phyloP scores from a whole-genome alignment of 768 basidiomycete genomes.

The Auriscalpium vulgare region DNA sequence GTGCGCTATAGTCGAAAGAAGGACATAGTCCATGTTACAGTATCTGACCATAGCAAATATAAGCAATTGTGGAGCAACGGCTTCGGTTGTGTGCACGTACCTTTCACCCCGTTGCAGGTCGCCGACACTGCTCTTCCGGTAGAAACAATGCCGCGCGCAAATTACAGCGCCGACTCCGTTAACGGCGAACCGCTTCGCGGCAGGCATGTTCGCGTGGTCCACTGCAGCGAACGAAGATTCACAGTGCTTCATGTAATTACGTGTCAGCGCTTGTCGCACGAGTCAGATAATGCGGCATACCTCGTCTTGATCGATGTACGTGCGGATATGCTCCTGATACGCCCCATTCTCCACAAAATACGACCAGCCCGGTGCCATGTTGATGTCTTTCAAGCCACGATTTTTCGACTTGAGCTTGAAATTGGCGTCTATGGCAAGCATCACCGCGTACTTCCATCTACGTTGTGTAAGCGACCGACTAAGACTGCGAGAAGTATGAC shows the following conservation, averaged over 20 bases:
- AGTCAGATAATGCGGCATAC: conserved; percentile 19
- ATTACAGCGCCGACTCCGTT: conserved; percentile 5
- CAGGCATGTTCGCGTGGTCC: not conserved
- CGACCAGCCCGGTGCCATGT: not conserved
- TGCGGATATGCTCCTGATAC: not conserved
- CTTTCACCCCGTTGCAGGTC: not conserved
- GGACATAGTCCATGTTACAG: conserved; percentile 18
- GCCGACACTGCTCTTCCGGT: not conserved
- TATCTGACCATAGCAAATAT: conserved; percentile 4
- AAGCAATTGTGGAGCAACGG: not conserved
- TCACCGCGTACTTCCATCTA: not conserved
- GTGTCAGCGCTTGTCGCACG: too few species aligned
- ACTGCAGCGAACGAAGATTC: not conserved
- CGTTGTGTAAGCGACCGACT: not conserved
- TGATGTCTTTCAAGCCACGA: not conserved
- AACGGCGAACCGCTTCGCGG: not conserved
- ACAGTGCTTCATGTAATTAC: not conserved
- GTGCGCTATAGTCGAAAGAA: not conserved
- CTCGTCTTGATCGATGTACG: not conserved
- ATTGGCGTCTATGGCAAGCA: conserved; percentile 9
- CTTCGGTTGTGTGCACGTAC: not conserved
- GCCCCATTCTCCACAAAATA: not conserved
- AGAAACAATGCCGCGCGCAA: not conserved
- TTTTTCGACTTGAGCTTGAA: not conserved
- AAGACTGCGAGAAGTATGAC: not conserved